These are phyloP conservation scores for Bacidia rubella DNA, from an alignment of 495 filamentous ascomycete genomes.

Conservation along the genomic window DNA sequence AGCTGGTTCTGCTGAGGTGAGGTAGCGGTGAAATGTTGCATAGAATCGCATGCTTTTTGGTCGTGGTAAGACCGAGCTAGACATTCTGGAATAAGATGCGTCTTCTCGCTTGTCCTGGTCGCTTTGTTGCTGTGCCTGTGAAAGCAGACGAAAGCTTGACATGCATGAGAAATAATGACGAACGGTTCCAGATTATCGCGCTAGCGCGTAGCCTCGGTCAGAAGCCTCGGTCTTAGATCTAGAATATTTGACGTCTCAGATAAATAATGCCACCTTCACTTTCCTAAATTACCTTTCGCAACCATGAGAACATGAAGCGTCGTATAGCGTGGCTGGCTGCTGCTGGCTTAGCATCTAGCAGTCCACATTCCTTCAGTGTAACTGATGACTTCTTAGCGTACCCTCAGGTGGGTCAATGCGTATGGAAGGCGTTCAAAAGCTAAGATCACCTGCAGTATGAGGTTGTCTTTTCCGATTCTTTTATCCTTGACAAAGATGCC, in stretches of 20 bases:
- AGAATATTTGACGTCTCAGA: too few relatives aligned
- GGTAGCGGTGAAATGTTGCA: conserved; percentile 8
- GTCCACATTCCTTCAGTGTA: conserved; percentile 56
- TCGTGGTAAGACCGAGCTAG: not conserved
- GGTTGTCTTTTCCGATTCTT: conserved; percentile 61
- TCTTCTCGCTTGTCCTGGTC: too few relatives aligned
- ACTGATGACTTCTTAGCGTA: conserved; percentile 85
- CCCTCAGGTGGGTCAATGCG: conserved; percentile 54
- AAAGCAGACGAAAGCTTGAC: too few relatives aligned
- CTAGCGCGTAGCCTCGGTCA: too few relatives aligned
- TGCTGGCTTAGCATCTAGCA: conserved; percentile 31
- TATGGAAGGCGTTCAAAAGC: not conserved
- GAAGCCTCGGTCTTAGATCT: not conserved
- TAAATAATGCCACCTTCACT: conserved; percentile 11
- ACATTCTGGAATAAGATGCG: not conserved
- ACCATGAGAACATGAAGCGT: conserved; percentile 14
- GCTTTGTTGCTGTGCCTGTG: too few relatives aligned
- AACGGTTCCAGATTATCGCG: too few relatives aligned
- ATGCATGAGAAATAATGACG: too few relatives aligned
- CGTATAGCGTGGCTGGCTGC: conserved; percentile 23
- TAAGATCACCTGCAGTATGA: conserved; percentile 50
- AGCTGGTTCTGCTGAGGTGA: conserved; percentile 1
- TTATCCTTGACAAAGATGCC: conserved; percentile 59
- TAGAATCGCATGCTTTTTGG: conserved; percentile 4
- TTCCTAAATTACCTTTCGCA: not conserved